Conservation (phyloP, 2,329 filamentous ascomycete species). For the Plenodomus tracheiphilus region DNA sequence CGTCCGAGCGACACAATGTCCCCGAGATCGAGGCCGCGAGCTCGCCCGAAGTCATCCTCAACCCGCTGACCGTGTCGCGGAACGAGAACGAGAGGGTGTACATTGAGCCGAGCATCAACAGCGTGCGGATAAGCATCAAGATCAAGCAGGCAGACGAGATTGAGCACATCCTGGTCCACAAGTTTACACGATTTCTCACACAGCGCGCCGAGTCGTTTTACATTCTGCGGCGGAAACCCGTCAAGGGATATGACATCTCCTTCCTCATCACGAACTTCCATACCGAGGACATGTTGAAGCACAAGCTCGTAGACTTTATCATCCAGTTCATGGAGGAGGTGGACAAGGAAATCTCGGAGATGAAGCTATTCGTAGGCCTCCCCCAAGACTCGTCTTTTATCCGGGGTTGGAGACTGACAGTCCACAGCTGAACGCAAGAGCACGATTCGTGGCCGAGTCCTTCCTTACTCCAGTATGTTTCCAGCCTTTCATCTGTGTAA, state of each 20-base stretch:
- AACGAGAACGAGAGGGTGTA: slow-evolving; percentile 97
- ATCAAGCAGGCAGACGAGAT: slow-evolving; percentile 99
- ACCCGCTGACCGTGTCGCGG: slow-evolving; percentile 84
- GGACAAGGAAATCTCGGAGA: slow-evolving; percentile 99
- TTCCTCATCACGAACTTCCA: slow-evolving; percentile 99
- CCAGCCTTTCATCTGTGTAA: too few species aligned
- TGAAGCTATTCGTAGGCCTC: slow-evolving; percentile 93
- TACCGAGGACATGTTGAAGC: slow-evolving; percentile 97
- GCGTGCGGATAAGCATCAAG: slow-evolving; percentile 94
- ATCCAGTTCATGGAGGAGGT: slow-evolving; percentile 99
- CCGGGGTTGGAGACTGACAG: slow-evolving; percentile 32
- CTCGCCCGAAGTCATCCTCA: slow-evolving; percentile 91
- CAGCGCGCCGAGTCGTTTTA: slow-evolving; percentile 97
- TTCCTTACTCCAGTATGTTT: slow-evolving; percentile 85
- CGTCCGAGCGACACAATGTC: slow-evolving; percentile 95
- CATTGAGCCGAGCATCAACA: slow-evolving; percentile 96
- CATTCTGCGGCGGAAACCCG: slow-evolving; percentile 89
- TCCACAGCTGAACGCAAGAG: slow-evolving; percentile 84
- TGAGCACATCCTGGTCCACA: slow-evolving; percentile 96
- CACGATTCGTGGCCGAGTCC: slow-evolving; percentile 96
- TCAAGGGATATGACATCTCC: slow-evolving; percentile 98
- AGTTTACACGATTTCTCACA: slow-evolving; percentile 95
- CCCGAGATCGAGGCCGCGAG: slow-evolving; percentile 93
- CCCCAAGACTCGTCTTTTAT: not conserved
- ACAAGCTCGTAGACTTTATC: slow-evolving; percentile 98